Conservation (phyloP, 805 yeast genomes). For the Metschnikowia lunata region DNA sequence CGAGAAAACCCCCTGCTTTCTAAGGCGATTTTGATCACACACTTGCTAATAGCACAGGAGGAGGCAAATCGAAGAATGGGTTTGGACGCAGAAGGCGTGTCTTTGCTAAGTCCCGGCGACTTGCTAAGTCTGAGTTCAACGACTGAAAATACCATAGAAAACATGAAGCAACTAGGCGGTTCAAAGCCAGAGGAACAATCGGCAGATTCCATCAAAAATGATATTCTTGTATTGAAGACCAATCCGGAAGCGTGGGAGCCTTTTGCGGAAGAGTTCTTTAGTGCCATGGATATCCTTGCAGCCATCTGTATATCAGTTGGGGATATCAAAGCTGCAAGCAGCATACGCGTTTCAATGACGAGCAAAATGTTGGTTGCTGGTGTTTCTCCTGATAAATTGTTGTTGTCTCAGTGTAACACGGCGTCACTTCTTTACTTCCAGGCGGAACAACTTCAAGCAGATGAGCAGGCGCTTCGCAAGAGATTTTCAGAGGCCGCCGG, state of each 20-base stretch:
- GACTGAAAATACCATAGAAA: neutral
- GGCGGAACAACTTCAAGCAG: conserved; percentile 57
- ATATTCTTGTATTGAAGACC: conserved; percentile 21
- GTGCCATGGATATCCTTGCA: conserved; percentile 69
- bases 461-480: conserved; percentile 31
- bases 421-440: conserved; percentile 67
- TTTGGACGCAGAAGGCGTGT: conserved; percentile 1
- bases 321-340: conserved; percentile 58
- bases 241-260: conserved; percentile 62
- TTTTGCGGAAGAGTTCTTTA: conserved; percentile 72
- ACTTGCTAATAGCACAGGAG: conserved; percentile 60
- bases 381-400: conserved; percentile 57
- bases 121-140: neutral
- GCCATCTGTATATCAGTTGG: conserved; percentile 67
- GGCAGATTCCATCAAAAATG: conserved; percentile 1
- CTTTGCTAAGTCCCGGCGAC: conserved; percentile 7
- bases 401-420: conserved; percentile 62
- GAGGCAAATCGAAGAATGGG: conserved; percentile 49
- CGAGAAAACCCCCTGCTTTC: conserved; percentile 44
- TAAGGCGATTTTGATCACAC: conserved; percentile 57
- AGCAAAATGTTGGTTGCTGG: conserved; percentile 74
- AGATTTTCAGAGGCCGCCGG: conserved; percentile 24
- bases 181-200: neutral
- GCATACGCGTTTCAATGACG: conserved; percentile 58
- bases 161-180: neutral